phyloP scores from a whole-genome alignment of 2,329 filamentous ascomycete species.

The Ophiosphaerella herpotricha region DNA sequence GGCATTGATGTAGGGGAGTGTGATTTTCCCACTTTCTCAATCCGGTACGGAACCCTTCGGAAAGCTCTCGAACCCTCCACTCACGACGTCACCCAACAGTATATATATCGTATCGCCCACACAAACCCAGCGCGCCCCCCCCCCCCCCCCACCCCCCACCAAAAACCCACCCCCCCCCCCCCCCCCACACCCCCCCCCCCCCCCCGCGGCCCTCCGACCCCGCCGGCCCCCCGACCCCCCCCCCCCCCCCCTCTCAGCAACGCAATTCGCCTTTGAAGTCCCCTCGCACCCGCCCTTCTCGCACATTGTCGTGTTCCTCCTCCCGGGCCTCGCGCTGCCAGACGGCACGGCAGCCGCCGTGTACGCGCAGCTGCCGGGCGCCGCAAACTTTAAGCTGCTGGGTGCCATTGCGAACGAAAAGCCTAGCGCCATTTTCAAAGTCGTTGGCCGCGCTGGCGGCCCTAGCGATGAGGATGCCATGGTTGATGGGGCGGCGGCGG shows the following conservation, averaged over 20 bases:
- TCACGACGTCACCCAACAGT: not conserved
- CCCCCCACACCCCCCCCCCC: slow-evolving; percentile 31
- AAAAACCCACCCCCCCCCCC: not conserved
- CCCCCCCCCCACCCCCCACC: slow-evolving; percentile 32
- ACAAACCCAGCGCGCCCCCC: too few relatives aligned
- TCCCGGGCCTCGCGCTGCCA: slow-evolving; percentile 77
- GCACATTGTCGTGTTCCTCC: slow-evolving; percentile 86
- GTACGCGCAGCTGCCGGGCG: slow-evolving; percentile 74
- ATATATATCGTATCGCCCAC: too few relatives aligned
- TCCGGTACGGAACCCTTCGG: slow-evolving; percentile 24
- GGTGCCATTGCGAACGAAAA: slow-evolving; percentile 90
- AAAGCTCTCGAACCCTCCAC: slow-evolving; percentile 23
- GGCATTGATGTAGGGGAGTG: too few relatives aligned
- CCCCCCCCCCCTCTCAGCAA: slow-evolving; percentile 46
- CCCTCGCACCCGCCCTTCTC: slow-evolving; percentile 63
- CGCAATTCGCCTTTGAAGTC: slow-evolving; percentile 71
- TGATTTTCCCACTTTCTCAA: not conserved
- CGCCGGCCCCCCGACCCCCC: too few relatives aligned
- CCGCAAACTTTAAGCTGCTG: slow-evolving; percentile 75
- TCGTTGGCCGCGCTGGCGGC: slow-evolving; percentile 53
- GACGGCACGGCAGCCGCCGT: slow-evolving; percentile 82
- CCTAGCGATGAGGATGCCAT: slow-evolving; percentile 56
- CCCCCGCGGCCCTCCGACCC: too few relatives aligned
- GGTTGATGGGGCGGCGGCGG: slow-evolving; percentile 46
- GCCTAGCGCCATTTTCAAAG: slow-evolving; percentile 87